These are phyloP conservation scores for Penicillium sp. DNA, from an alignment of 2,329 filamentous ascomycete species.

Conservation along the genomic window DNA sequence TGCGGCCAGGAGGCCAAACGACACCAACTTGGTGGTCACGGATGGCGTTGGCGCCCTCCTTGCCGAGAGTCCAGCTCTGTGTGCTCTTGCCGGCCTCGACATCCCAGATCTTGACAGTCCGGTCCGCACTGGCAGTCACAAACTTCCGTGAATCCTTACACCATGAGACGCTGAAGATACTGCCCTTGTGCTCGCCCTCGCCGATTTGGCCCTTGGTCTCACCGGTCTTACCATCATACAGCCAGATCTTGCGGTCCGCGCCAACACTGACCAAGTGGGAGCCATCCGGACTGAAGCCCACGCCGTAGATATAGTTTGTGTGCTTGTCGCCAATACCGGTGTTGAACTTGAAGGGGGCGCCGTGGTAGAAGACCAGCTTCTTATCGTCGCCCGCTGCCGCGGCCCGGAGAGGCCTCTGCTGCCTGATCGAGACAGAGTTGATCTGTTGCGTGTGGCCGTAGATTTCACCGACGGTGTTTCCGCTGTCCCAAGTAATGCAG, in stretches of 20 bases:
- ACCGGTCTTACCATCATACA: constrained; percentile 96
- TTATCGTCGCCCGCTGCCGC: constrained; percentile 90
- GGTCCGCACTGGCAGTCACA: constrained; percentile 89
- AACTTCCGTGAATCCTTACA: constrained; percentile 80
- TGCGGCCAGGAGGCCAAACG: constrained; percentile 80
- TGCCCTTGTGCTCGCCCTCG: constrained; percentile 80
- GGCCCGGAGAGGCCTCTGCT: constrained; percentile 86
- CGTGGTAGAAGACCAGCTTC: constrained; percentile 87
- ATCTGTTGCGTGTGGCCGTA: constrained; percentile 86
- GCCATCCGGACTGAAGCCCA: constrained; percentile 89
- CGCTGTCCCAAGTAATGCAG: constrained; percentile 92
- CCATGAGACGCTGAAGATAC: constrained; percentile 92
- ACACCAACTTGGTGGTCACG: constrained; percentile 92
- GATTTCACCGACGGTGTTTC: constrained; percentile 94
- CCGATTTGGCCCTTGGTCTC: constrained; percentile 73
- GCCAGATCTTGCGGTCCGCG: constrained; percentile 86
- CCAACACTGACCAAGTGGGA: constrained; percentile 80
- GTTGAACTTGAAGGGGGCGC: constrained; percentile 94
- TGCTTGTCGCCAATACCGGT: constrained; percentile 77
- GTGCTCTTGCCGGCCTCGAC: constrained; percentile 73
- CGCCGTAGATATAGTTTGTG: constrained; percentile 83
- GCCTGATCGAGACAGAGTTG: constrained; percentile 86
- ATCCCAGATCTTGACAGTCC: constrained; percentile 95
- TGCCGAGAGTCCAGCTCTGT: constrained; percentile 83
- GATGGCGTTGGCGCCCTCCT: constrained; percentile 70